Conservation (phyloP, 805 yeast species). For the Kodamaea sagamina region DNA sequence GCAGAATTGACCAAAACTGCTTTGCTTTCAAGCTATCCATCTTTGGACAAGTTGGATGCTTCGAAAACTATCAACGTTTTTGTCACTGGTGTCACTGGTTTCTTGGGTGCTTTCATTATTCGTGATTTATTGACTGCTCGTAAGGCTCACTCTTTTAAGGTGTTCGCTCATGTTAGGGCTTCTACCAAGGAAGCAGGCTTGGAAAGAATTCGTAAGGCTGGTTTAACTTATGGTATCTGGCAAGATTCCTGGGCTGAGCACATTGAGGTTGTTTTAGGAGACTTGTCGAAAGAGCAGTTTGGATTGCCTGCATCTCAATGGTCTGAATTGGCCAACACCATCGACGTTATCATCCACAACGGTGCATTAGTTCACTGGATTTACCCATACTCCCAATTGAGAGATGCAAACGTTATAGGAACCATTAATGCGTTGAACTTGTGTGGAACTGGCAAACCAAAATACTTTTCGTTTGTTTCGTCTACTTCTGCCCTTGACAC, state of each 20-base stretch:
- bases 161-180: constrained; percentile 93
- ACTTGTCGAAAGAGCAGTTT: constrained; percentile 69
- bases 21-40: constrained; percentile 48
- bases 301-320: constrained; percentile 65
- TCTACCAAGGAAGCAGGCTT: constrained; percentile 64
- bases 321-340: constrained; percentile 52
- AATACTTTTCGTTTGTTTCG: constrained; percentile 86
- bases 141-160: constrained; percentile 49
- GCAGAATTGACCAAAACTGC: constrained; percentile 43
- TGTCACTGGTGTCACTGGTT: constrained; percentile 95
- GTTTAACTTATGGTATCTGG: constrained; percentile 83
- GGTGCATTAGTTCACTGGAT: constrained; percentile 99
- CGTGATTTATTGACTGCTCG: constrained; percentile 68
- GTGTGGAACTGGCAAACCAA: constrained; percentile 78
- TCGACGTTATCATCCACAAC: constrained; percentile 89
- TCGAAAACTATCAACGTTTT: constrained; percentile 58
- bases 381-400: constrained; percentile 83
- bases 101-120: constrained; percentile 87
- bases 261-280: constrained; percentile 79
- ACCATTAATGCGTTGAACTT: constrained; percentile 81
- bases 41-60: constrained; percentile 39
- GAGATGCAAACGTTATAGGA: constrained; percentile 91
- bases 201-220: constrained; percentile 72
- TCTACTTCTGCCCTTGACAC: constrained; percentile 93
- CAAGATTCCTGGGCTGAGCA: constrained; percentile 55